These are phyloP conservation scores for Paramecium octaurelia DNA, from an alignment of 73 alveolate species.

Conservation along the genomic window DNA sequence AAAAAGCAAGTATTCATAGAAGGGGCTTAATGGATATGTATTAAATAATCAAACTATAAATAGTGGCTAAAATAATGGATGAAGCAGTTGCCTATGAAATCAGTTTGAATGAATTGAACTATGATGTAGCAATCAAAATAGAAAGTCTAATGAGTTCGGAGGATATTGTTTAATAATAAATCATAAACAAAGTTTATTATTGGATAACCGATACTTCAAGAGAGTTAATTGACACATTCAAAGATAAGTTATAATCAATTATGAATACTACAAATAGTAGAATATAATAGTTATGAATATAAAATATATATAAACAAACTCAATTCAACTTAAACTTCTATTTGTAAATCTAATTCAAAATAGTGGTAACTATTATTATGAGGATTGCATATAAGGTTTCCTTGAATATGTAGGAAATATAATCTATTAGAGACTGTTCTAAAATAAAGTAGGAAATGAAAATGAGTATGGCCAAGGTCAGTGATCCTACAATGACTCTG, in stretches of 20 bases:
- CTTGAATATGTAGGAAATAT: not conserved
- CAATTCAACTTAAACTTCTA: not conserved
- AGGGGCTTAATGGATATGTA: conserved; percentile 53
- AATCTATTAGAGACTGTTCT: not conserved
- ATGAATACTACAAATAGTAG: not conserved
- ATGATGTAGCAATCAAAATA: not conserved
- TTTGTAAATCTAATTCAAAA: not conserved
- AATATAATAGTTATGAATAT: conserved; percentile 22
- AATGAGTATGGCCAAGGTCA: not conserved
- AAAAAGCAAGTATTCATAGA: not conserved
- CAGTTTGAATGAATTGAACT: conserved; percentile 26
- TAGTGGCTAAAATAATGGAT: conserved; percentile 29
- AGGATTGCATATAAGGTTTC: not conserved
- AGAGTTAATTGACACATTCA: not conserved
- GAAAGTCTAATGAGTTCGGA: not conserved
- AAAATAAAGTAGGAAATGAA: not conserved
- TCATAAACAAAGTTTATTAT: conserved; percentile 13
- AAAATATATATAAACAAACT: not conserved
- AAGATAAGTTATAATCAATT: conserved; percentile 33
- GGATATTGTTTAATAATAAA: conserved; percentile 29
- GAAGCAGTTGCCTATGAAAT: conserved; percentile 20
- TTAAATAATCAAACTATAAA: not conserved
- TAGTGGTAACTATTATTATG: not conserved
- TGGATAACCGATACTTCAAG: conserved; percentile 36
- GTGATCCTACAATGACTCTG: not conserved